Conservation (phyloP, 1,284 basidiomycete species). For the Waitea zeae region DNA sequence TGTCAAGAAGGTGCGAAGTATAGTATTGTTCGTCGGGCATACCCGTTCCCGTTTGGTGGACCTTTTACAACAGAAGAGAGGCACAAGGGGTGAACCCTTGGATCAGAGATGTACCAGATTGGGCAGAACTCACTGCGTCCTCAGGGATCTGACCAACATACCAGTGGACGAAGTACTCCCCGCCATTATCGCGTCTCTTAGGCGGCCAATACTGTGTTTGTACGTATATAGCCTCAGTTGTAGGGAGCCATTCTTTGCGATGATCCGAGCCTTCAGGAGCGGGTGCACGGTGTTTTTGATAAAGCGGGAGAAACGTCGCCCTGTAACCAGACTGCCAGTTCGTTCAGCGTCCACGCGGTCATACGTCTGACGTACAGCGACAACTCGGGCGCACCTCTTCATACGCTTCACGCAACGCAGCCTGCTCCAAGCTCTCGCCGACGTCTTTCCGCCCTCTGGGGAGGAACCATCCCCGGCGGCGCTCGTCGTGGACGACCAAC, state of each 20-base stretch:
- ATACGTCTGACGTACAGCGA: neutral
- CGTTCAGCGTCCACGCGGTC: too few species aligned
- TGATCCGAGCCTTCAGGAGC: conserved; percentile 13
- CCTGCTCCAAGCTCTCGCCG: conserved; percentile 36
- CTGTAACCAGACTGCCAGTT: conserved; percentile 31
- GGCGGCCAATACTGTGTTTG: conserved; percentile 16
- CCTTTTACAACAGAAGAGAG: conserved; percentile 14
- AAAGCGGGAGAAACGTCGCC: conserved; percentile 28
- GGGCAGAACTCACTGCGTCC: conserved; percentile 24
- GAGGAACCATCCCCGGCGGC: conserved; percentile 27
- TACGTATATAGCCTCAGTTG: conserved; percentile 30
- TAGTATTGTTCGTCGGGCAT: conserved; percentile 38
- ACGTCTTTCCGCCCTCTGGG: conserved; percentile 47
- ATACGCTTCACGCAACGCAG: conserved; percentile 43
- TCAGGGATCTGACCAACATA: conserved; percentile 30
- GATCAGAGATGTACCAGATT: neutral
- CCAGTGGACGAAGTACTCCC: conserved; percentile 35
- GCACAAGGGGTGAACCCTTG: too few species aligned
- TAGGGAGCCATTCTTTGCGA: conserved; percentile 8
- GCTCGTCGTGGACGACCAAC: conserved; percentile 24
- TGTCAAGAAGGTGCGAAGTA: conserved; percentile 13
- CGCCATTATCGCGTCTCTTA: conserved; percentile 12
- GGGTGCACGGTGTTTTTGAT: conserved; percentile 21
- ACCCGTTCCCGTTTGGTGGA: conserved; percentile 26
- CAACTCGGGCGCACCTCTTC: conserved; percentile 31